These are phyloP conservation scores for Hypsizygus marmoreus DNA, from an alignment of 768 basidiomycete species.

Conservation along the genomic window DNA sequence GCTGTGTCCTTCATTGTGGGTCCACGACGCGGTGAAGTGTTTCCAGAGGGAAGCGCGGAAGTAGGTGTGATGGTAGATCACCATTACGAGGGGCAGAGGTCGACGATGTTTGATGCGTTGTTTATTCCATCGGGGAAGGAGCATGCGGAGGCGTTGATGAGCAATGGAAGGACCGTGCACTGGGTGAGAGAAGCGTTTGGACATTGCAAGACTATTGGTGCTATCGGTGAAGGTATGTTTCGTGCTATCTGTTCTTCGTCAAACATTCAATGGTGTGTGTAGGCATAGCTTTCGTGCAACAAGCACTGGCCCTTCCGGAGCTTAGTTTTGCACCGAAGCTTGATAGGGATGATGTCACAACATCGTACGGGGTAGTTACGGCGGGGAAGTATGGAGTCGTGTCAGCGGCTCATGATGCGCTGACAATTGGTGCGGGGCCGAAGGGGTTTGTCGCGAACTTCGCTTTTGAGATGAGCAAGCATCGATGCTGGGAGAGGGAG, in stretches of 20 bases:
- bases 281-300: constrained; percentile 53
- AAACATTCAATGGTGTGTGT: neutral
- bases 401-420: constrained; percentile 41
- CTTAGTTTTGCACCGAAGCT: constrained; percentile 40
- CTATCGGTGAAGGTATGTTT: constrained; percentile 62
- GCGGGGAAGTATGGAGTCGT: constrained; percentile 49
- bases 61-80: constrained; percentile 58
- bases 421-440: constrained; percentile 44
- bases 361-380: constrained; percentile 66
- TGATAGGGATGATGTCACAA: constrained; percentile 43
- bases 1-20: constrained; percentile 70
- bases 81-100: constrained; percentile 76
- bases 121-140: constrained; percentile 72
- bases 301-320: constrained; percentile 46
- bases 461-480: constrained; percentile 64
- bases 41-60: constrained; percentile 30
- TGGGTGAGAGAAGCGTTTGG: constrained; percentile 86
- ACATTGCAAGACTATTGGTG: constrained; percentile 83
- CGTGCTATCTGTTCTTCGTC: neutral
- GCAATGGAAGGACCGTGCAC: constrained; percentile 74
- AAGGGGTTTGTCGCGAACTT: constrained; percentile 62
- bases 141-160: constrained; percentile 56
- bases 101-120: constrained; percentile 83
- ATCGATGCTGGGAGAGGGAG: constrained; percentile 67
- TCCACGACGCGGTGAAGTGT: constrained; percentile 60